Conservation (phyloP, 140 eudicot species). For the Erigeron philadelphicus region DNA sequence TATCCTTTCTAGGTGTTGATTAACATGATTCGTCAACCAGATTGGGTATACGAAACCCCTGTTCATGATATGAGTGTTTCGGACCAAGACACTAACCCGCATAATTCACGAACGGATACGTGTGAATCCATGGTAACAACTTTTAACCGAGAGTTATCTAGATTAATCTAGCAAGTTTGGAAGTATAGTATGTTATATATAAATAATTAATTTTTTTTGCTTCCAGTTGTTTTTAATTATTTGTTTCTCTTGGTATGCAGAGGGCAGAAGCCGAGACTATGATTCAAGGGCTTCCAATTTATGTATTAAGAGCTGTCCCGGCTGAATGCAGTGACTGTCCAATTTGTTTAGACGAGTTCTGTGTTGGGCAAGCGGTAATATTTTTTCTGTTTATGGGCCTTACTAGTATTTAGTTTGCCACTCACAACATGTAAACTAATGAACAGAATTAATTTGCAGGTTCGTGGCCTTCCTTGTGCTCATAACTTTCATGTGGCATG, state of each 20-base stretch:
- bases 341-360: constrained; percentile 91
- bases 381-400: background rate
- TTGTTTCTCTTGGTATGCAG: constrained; percentile 36
- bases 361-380: constrained; percentile 76
- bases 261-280: constrained; percentile 71
- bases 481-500: constrained; percentile 90
- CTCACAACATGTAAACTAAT: background rate
- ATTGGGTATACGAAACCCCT: constrained; percentile 67
- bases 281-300: constrained; percentile 87
- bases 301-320: constrained; percentile 71
- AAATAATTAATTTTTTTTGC: background rate
- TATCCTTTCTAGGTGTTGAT: constrained; percentile 55
- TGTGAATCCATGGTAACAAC: constrained; percentile 63
- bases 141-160: background rate
- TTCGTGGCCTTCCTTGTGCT: constrained; percentile 96
- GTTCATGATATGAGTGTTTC: constrained; percentile 73
- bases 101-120: constrained; percentile 58
- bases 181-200: background rate
- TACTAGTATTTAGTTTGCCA: background rate
- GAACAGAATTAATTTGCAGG: constrained; percentile 39
- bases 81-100: constrained; percentile 66
- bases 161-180: background rate
- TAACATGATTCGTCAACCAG: constrained; percentile 90
- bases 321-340: constrained; percentile 98
- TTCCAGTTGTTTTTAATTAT: background rate